phyloP scores from a whole-genome alignment of 148 eudicot species.

The Pouteria glomerata region DNA sequence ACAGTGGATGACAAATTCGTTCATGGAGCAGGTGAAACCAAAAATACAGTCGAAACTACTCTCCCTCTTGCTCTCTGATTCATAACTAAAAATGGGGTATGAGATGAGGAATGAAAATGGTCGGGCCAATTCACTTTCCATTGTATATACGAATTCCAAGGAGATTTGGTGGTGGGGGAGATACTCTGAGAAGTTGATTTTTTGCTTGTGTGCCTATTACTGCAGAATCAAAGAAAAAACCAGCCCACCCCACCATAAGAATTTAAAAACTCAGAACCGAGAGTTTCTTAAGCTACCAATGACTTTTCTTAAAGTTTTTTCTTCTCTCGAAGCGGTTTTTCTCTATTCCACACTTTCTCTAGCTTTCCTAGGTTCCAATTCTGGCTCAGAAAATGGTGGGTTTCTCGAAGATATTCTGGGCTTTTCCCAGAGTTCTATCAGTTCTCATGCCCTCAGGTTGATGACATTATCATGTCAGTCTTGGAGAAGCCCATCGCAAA shows the following conservation, averaged over 20 bases:
- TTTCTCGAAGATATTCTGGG: constrained; percentile 15
- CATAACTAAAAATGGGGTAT: constrained; percentile 5
- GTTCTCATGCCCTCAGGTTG: constrained; percentile 76
- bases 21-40: constrained; percentile 53
- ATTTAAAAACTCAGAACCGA: neutral
- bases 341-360: constrained; percentile 27
- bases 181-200: constrained; percentile 52
- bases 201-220: constrained; percentile 4
- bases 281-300: constrained; percentile 14
- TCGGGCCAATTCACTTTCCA: constrained; percentile 4
- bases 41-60: constrained; percentile 7
- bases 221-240: neutral
- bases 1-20: constrained; percentile 15
- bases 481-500: constrained; percentile 49
- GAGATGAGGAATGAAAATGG: constrained; percentile 18
- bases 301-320: constrained; percentile 33
- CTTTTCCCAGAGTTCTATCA: constrained; percentile 58
- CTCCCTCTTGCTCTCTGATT: constrained; percentile 3
- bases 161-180: constrained; percentile 45
- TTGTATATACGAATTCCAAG: constrained; percentile 9
- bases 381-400: constrained; percentile 28
- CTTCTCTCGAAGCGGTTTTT: constrained; percentile 3
- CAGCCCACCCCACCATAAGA: constrained; percentile 12
- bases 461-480: constrained; percentile 72
- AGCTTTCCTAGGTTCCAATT: constrained; percentile 44